Evolutionary conservation across 2,329 filamentous ascomycete genomes (phyloP), one percentile per base, ranked within the genome.

Genomic region (Colletotrichum sublineola): DNA sequence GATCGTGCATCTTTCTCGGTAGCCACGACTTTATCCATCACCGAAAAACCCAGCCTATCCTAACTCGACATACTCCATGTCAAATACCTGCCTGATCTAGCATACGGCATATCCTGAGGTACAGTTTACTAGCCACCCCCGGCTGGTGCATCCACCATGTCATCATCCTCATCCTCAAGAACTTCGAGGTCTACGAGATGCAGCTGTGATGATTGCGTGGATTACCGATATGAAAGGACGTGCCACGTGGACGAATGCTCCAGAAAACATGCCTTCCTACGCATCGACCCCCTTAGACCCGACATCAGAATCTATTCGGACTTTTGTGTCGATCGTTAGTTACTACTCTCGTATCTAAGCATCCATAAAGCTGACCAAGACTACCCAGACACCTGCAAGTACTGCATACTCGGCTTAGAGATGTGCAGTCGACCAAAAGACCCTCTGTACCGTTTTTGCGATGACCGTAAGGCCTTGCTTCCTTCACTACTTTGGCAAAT

Each of bases 341-440:
- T 6, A 15, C 24, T 0, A 1, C 2, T 4, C 5, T 9, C 12
- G 1, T 8, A 24, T 42, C n/a, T 6, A 36, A 1, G 4, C 14
- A 3, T 63, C 1, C 14, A 7, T 8, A 2, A 61, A 18, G 24
- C 68, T 69, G 20, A 67, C 24, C 20, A 3, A 0, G 20, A 57
- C 42, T 14, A 15, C 14, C 1, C 18, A 73, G 70, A 73, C 15
- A 73, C 70, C 4, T 73, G 70, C 48, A 65, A 65, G 9, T 70
- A 31, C 15, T 73, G 70, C 24, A 46, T 73, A 7, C 44, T 70
- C 7, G 60, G 70, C n/a, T 33, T 56, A 3, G 50, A 62, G 8
- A 73, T 70, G 66, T 73, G 70, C 70, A 69, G 14, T 24, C 62
- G 56, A n/a, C 61, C 70, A 24, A 73, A 73, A 38, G 67, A 70